Conservation (phyloP, 164 flowering plant species). For the Annona cherimola region DNA sequence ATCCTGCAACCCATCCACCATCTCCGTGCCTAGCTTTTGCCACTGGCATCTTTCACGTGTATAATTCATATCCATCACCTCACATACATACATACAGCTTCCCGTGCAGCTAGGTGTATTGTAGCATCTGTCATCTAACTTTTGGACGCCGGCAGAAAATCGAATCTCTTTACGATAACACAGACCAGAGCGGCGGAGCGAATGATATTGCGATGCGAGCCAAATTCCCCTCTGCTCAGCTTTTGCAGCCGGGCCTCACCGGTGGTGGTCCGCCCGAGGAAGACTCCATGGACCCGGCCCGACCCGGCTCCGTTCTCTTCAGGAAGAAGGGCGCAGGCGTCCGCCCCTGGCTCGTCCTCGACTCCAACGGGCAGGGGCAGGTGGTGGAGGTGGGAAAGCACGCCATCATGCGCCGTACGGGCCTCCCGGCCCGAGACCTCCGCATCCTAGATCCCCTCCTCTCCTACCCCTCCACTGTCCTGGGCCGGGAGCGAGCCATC, state of each 20-base stretch:
- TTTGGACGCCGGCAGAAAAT: no score
- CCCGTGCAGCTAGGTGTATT: no score
- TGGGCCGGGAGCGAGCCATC: constrained; percentile 86
- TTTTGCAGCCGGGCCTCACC: constrained; percentile 10
- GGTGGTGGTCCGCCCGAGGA: constrained; percentile 24
- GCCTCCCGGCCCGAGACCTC: constrained; percentile 87
- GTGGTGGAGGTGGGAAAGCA: constrained; percentile 84
- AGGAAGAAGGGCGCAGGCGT: constrained; percentile 64
- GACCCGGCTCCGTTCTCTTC: constrained; percentile 6
- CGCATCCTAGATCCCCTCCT: constrained; percentile 82
- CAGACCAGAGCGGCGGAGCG: no score
- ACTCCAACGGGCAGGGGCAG: constrained; percentile 62
- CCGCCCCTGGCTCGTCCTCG: constrained; percentile 61
- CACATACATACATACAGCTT: no score
- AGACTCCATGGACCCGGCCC: constrained; percentile 20
- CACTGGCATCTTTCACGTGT: no score
- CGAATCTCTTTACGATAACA: no score
- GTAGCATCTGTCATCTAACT: no score
- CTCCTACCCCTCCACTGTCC: constrained; percentile 79
- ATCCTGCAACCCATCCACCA: no score
- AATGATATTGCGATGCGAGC: not conserved
- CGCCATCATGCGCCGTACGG: constrained; percentile 84
- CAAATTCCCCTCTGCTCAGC: not conserved
- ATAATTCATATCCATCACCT: no score
- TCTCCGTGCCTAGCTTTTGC: no score